A percentile compares a stretch with the other conserved stretches of the same genome.
These are phyloP conservation scores for Endocladia muricata DNA, from an alignment of 31 red algal species.

Conservation along the genomic window DNA sequence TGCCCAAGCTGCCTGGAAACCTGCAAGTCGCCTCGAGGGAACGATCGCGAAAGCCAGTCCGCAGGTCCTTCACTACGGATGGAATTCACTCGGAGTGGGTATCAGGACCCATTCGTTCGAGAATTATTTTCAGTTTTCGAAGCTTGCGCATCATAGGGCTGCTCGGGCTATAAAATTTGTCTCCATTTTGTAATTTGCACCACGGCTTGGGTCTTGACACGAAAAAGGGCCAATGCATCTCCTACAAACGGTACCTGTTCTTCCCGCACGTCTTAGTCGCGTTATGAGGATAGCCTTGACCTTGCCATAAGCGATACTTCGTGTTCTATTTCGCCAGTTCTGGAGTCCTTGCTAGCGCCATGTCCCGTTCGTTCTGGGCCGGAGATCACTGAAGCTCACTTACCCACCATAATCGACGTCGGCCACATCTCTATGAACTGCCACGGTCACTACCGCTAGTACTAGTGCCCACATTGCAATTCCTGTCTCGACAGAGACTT, in stretches of 20 bases:
- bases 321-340: background rate
- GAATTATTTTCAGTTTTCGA: background rate
- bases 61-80: background rate
- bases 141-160: background rate
- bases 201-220: conserved; percentile 11
- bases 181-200: conserved; percentile 9
- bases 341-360: background rate
- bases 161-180: background rate
- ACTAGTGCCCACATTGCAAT: background rate
- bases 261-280: background rate
- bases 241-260: background rate
- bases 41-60: conserved; percentile 9
- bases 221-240: background rate
- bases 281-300: background rate
- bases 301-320: background rate
- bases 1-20: background rate
- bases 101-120: background rate
- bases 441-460: background rate
- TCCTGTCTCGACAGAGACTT: background rate
- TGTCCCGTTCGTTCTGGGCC: background rate
- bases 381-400: background rate
- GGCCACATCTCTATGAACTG: background rate
- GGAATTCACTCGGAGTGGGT: background rate
- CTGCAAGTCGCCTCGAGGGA: conserved; percentile 8
- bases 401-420: background rate